Percentiles rank a stretch among this genome's conserved stretches.
Evolutionary conservation across 176 grass and related monocot species (phyloP).

Genomic region (Typha latifolia): DNA sequence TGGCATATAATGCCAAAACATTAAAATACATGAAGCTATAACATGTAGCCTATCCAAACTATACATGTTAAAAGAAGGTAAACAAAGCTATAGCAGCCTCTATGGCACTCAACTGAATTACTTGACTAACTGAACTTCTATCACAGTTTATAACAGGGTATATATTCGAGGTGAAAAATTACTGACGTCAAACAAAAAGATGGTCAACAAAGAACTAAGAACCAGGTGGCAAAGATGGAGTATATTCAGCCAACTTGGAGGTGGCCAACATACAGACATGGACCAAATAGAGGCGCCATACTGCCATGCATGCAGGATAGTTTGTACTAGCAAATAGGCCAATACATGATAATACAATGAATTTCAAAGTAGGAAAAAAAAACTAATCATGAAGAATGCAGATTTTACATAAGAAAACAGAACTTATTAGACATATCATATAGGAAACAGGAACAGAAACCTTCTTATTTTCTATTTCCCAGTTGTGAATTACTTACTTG

Average conservation of each 20-base stretch:
- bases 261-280: no score
- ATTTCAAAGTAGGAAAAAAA: not conserved
- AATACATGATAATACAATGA: no score
- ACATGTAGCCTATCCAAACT: not conserved
- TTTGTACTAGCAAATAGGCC: no score
- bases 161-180: no score
- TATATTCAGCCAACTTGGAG: not conserved
- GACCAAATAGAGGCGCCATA: not conserved
- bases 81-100: no score
- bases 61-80: not conserved
- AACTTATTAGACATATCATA: no score
- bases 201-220: no score
- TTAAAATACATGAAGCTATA: not conserved
- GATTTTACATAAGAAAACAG: no score
- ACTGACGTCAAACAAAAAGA: slow-evolving; percentile 3
- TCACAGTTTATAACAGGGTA: no score
- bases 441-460: not conserved
- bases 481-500: slow-evolving; percentile 38
- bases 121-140: no score
- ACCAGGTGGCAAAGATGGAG: not conserved
- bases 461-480: not conserved
- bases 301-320: slow-evolving; percentile 2
- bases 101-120: no score
- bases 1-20: not conserved
- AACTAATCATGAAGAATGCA: not conserved